Base-by-base conservation (phyloP, 2,329 filamentous ascomycete genomes). In the Arthrobotrys pseudoclavata region DNA sequence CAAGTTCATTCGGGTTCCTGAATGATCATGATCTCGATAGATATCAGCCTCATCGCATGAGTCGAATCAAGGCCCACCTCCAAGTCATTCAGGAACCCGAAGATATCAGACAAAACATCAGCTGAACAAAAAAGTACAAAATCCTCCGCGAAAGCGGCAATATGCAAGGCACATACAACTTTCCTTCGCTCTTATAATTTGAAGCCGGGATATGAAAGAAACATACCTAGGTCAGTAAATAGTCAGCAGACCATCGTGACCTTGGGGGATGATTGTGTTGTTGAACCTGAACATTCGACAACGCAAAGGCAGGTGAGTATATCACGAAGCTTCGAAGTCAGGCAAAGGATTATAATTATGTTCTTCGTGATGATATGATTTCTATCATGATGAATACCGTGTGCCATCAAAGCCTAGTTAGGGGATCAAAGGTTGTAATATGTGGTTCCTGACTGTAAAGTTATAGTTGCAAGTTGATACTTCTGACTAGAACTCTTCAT, bases 201-300 rank as follows among this genome's bases (percentile, higher is more conserved):
- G 29, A 37, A 57, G 24, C 40, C 18, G 22, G 47, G 55, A 24
- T 61, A 26, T 29, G 13, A 34, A 37, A 62, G 29, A 57, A 40
- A 52, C 18, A 69, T 62, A 34, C 67, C 67, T 13, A 50, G 50
- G 55, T 48, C 18, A n/a, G n/a, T 40, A 20, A 60, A n/a, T n/a
- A 22, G 60, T 69, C 63, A 53, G 45, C 55, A 60, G 55, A 60
- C 57, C 69, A 72, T 72, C 69, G 60, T 72, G 69, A 72, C 60
- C 69, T 72, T 50, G 69, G 34, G 60, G 60, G 40, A 40, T 72
- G 69, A 72, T 72, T 72, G 69, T 72, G 69, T 72, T 72, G 69
- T 60, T 45, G 60, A 42, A 53, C 20, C 29, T 34, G 64, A 53
- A 57, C 52, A 50, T 40, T 53, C 50, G 55, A 60, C 68, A 72